Base-by-base conservation (phyloP, 768 basidiomycete species). In the Rhizopogon vesiculosus region DNA sequence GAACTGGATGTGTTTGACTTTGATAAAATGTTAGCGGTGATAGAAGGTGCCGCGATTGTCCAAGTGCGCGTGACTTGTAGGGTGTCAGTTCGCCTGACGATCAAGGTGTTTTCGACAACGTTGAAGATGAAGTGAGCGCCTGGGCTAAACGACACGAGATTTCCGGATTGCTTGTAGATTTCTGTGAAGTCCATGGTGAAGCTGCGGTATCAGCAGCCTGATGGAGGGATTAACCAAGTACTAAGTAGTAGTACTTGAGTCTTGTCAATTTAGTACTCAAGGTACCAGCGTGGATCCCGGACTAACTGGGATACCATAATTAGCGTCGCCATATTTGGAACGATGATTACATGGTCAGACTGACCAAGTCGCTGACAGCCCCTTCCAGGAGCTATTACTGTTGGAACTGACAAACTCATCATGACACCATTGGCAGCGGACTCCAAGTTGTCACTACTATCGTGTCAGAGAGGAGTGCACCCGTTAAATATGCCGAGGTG, bases 61-160 rank as follows among this genome's bases (percentile, higher is more conserved):
- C 90, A 95, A 18, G 91, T 88, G 53, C 89, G 80, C 16, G 85
- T 82, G 48, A 96, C 86, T 62, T 89, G 85, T 62, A 96, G 86
- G 19, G 88, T 88, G 62, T 93, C 86, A 8, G 93, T 82, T 45
- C 89, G 86, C 42, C 94, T 83, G 16, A 98, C 78, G 61, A 97
- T 85, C 51, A 97, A 76, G 52, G 89, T 79, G 63, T 93, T 86
- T 60, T 86, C 78, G 28, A 89, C 78, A 2, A 89, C 87, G 7
- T 87, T 91, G 19, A 94, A 81, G 59, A 96, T 79, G 64, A 93
- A 93, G 56, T 93, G 89, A 0, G 89, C 83, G 13, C 93, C 93
- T 1, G 91, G 87, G 62, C 93, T 95, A 74, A 93, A 94, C 16
- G 78, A 68, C 57, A 91, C 89, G 42, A 91, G 80, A n/a, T 71